phyloP scores from a whole-genome alignment of 345 rosid species.

The Salix caprea region DNA sequence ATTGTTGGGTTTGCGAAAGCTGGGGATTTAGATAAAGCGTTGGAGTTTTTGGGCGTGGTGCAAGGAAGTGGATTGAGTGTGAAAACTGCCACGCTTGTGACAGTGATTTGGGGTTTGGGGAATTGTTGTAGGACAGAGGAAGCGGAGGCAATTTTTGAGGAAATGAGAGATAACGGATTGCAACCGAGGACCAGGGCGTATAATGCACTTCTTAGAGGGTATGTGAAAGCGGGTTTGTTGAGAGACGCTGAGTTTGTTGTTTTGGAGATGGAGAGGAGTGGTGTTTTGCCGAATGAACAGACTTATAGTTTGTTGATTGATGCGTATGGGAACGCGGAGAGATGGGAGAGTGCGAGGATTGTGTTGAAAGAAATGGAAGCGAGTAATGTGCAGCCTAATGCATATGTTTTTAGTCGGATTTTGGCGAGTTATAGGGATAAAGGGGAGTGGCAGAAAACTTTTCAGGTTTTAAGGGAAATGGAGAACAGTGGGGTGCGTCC shows the following conservation, averaged over 20 bases:
- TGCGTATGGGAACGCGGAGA: constrained; percentile 82
- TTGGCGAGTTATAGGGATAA: constrained; percentile 74
- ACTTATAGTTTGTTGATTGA: constrained; percentile 81
- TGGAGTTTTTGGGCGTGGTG: constrained; percentile 64
- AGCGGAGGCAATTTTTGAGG: constrained; percentile 95
- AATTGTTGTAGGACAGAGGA: constrained; percentile 57
- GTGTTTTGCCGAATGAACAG: constrained; percentile 78
- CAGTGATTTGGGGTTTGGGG: constrained; percentile 60
- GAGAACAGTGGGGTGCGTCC: constrained; percentile 73
- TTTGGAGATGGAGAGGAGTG: constrained; percentile 83
- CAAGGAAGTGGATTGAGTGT: constrained; percentile 67
- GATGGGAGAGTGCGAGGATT: constrained; percentile 94
- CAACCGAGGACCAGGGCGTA: constrained; percentile 74
- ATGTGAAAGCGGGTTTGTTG: constrained; percentile 64
- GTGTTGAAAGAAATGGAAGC: constrained; percentile 95
- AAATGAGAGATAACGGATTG: constrained; percentile 70
- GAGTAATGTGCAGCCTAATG: constrained; percentile 58
- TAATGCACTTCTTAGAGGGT: constrained; percentile 83
- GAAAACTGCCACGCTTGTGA: constrained; percentile 58
- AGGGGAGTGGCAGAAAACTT: constrained; percentile 95
- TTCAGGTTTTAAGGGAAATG: constrained; percentile 93
- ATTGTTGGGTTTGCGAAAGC: constrained; percentile 82
- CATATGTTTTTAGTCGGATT: constrained; percentile 75
- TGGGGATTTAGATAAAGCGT: constrained; percentile 62
- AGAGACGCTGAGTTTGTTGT: constrained; percentile 78